A percentile compares a stretch with the other conserved stretches of the same genome.
Evolutionary conservation across 2,329 filamentous ascomycete species (phyloP).

Genomic region (Whalleya microplaca): DNA sequence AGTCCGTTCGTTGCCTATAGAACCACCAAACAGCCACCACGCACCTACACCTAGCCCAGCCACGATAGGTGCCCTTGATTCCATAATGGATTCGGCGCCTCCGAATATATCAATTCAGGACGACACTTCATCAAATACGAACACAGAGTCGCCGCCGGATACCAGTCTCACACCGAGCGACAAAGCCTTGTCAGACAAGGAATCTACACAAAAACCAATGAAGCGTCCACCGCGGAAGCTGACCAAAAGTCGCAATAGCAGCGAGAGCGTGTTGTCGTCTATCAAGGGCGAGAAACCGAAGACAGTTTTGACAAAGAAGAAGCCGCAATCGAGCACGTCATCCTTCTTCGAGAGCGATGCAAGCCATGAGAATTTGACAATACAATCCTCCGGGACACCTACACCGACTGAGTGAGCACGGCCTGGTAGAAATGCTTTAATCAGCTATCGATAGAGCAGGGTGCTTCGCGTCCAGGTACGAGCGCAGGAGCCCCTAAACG

Average conservation of each 20-base stretch:
- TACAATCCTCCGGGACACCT: too few species aligned
- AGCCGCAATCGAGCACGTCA: constrained; percentile 36
- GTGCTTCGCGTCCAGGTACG: not conserved
- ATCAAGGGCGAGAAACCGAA: constrained; percentile 38
- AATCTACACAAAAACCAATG: constrained; percentile 23
- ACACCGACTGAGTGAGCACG: not conserved
- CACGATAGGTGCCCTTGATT: constrained; percentile 18
- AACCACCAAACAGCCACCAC: constrained; percentile 13
- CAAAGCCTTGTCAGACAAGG: constrained; percentile 36
- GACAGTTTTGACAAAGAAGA: constrained; percentile 43
- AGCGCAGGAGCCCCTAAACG: not conserved
- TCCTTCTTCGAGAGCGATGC: constrained; percentile 20
- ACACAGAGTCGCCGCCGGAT: too few species aligned
- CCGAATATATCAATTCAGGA: constrained; percentile 30
- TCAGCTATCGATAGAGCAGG: not conserved
- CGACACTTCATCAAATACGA: constrained; percentile 25
- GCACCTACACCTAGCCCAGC: constrained; percentile 28
- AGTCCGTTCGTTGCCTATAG: not conserved
- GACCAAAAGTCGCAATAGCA: constrained; percentile 45
- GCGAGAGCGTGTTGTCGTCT: constrained; percentile 34
- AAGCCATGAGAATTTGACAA: not conserved
- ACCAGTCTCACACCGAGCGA: too few species aligned
- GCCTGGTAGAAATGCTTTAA: not conserved
- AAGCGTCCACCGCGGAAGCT: constrained; percentile 45
- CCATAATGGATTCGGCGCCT: constrained; percentile 26